Base-by-base conservation (phyloP, 2,329 filamentous ascomycete genomes). In the Calonectria naviculata region DNA sequence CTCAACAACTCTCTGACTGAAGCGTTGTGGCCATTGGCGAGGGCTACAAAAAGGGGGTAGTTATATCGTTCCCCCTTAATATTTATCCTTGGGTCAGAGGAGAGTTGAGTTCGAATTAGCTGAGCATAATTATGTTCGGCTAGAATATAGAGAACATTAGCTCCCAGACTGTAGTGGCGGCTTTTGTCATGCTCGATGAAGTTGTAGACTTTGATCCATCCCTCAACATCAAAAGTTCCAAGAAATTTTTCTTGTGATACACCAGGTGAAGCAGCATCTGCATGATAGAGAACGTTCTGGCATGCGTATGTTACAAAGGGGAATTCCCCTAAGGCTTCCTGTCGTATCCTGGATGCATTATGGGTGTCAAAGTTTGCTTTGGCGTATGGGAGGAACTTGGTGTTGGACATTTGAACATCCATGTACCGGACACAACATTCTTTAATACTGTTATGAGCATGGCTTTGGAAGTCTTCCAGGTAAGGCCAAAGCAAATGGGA, bases 261-360 rank as follows among this genome's bases (percentile, higher is more conserved):
- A 0, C 21, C 0, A 0, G 26, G 19, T 0, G 26, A 42, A n/a
- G 75, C 74, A 4, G 21, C 60, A 31, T 77, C 38, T 0, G 76
- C 71, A 5, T 78, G 75, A 10, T 73, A 64, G 0, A 77, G 42
- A 19, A 71, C 13, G 60, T 74, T 58, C 0, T 24, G 46, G 0
- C 56, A 61, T 4, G 76, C 72, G 19, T 77, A 76, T 15, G 46
- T 49, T 0, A 74, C 29, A 24, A 77, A 76, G 1, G 74, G 74
- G 26, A 72, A 74, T 0, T 58, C 52, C 1, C 17, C n/a, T 5
- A 46, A 28, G 28, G 38, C 44, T 1, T 6, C 19, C 1, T 31
- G 17, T 12, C 65, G 49, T 24, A 62, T 38, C 31, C 31, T 38
- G 19, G 31, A 58, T 5, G 21, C 31, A 6, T 36, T 36, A 5